Evolutionary conservation across 108 stramenopile genomes (phyloP).

Genomic region (Cylindrotheca closterium): DNA sequence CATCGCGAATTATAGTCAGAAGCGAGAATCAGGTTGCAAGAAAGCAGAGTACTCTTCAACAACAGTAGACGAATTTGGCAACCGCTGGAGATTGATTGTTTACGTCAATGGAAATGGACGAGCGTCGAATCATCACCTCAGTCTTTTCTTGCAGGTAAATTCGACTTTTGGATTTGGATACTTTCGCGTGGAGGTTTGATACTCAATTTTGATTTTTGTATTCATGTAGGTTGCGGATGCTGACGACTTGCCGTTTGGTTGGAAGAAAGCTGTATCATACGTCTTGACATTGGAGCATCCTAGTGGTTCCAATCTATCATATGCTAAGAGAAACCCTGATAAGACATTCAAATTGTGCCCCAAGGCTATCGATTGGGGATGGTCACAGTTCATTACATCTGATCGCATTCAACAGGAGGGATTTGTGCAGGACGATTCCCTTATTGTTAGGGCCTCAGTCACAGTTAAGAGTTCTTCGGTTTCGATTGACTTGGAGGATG

Average conservation of each 20-base stretch:
- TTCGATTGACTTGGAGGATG: conserved; percentile 81
- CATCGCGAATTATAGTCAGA: conserved; percentile 75
- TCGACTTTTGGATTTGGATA: background rate
- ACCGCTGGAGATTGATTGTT: conserved; percentile 86
- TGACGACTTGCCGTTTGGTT: conserved; percentile 87
- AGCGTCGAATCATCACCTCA: conserved; percentile 84
- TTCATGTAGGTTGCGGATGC: conserved; percentile 77
- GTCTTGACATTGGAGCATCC: conserved; percentile 89
- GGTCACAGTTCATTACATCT: conserved; percentile 88
- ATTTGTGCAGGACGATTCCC: conserved; percentile 64
- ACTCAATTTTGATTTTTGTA: no score
- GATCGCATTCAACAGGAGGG: conserved; percentile 87
- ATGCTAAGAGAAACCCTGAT: conserved; percentile 89
- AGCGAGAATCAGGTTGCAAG: conserved; percentile 89
- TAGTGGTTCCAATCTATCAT: conserved; percentile 52
- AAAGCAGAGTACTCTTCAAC: conserved; percentile 86
- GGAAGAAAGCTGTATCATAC: conserved; percentile 88
- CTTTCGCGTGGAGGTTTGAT: no score
- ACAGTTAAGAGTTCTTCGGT: conserved; percentile 80
- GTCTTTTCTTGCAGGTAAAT: conserved; percentile 73
- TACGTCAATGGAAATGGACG: conserved; percentile 91
- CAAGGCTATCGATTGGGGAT: conserved; percentile 93
- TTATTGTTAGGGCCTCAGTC: conserved; percentile 74
- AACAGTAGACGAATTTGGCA: conserved; percentile 80
- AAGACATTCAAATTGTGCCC: conserved; percentile 92